Percentiles rank a stretch among this genome's conserved stretches.
Evolutionary conservation across 2,329 filamentous ascomycete species (phyloP).

Genomic region (Grosmannia huntii): DNA sequence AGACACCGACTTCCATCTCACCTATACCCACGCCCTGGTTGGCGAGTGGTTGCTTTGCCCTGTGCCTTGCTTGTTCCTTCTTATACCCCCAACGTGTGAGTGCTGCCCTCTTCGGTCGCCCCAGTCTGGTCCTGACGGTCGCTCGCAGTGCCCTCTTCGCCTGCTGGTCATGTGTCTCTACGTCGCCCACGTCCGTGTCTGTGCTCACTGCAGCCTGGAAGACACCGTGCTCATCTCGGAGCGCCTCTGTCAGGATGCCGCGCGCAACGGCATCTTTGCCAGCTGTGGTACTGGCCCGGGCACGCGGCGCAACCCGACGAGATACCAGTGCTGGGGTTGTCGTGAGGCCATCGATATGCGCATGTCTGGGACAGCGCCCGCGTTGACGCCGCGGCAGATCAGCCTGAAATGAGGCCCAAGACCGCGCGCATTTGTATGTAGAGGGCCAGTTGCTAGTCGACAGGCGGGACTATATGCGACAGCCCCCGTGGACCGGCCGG

Average conservation of each 20-base stretch:
- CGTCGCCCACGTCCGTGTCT: constrained; percentile 24
- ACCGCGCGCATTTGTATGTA: background rate
- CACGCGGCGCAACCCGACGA: constrained; percentile 18
- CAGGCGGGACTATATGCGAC: background rate
- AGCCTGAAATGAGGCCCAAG: constrained; percentile 1
- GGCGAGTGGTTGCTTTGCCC: background rate
- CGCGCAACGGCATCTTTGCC: constrained; percentile 22
- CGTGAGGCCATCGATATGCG: constrained; percentile 15
- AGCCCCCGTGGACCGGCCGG: background rate
- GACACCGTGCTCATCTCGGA: constrained; percentile 30
- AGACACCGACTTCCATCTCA: background rate
- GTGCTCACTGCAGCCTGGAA: constrained; percentile 21
- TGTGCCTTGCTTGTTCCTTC: background rate
- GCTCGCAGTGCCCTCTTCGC: background rate
- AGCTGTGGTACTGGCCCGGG: constrained; percentile 23
- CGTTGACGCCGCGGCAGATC: constrained; percentile 1
- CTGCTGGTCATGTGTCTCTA: constrained; percentile 25
- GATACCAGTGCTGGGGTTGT: constrained; percentile 27
- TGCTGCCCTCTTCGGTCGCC: background rate
- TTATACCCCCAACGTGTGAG: background rate
- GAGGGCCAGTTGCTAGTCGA: background rate
- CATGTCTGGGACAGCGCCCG: background rate
- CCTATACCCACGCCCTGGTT: background rate
- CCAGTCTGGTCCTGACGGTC: background rate
- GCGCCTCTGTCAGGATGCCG: constrained; percentile 20